phyloP scores from a whole-genome alignment of 148 eudicot genomes.

The Fagopyrum tataricum region DNA sequence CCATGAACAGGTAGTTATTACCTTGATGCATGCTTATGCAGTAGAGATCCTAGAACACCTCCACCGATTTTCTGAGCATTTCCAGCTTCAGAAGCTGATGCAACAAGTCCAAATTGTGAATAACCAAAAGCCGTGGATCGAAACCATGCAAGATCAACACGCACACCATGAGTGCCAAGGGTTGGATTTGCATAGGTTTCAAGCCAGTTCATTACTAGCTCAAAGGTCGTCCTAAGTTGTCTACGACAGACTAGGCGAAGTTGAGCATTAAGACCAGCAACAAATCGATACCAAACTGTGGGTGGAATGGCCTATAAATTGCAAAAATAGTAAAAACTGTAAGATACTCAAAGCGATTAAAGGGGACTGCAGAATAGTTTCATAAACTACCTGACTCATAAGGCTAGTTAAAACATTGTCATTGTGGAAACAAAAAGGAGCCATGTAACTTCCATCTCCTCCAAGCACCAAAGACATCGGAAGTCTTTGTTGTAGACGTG shows the following conservation, averaged over 20 bases:
- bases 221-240: conserved; percentile 50
- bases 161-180: conserved; percentile 50
- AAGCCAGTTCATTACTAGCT: conserved; percentile 64
- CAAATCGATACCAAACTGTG: conserved; percentile 81
- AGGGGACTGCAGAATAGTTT: not conserved
- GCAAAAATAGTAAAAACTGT: conserved; percentile 5
- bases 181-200: conserved; percentile 72
- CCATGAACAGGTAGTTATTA: conserved; percentile 16
- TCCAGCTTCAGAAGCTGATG: conserved; percentile 40
- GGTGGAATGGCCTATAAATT: conserved; percentile 75
- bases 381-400: conserved; percentile 65
- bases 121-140: conserved; percentile 70
- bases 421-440: conserved; percentile 79
- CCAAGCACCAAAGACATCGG: conserved; percentile 83
- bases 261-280: conserved; percentile 94
- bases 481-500: conserved; percentile 65
- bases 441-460: conserved; percentile 95
- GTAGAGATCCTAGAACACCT: conserved; percentile 22
- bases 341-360: not conserved
- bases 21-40: conserved; percentile 40
- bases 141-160: conserved; percentile 69
- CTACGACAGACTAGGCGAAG: conserved; percentile 73
- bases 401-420: conserved; percentile 86
- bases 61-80: conserved; percentile 20
- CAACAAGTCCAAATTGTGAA: conserved; percentile 74